phyloP scores from a whole-genome alignment of 2,329 filamentous ascomycete species.

The Pseudogymnoascus verrucosus region DNA sequence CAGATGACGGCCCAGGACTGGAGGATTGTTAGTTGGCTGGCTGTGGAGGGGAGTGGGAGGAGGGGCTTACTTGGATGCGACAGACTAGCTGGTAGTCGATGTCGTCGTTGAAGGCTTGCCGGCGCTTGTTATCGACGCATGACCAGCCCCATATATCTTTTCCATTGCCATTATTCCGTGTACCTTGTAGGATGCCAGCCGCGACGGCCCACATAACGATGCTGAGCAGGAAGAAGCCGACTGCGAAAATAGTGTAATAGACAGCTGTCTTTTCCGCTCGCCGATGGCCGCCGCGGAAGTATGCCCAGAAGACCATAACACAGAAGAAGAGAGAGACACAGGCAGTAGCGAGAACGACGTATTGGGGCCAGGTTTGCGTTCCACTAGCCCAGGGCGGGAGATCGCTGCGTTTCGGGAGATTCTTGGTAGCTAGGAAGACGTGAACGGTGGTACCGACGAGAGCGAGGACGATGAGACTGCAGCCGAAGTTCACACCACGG shows the following conservation, averaged over 20 bases:
- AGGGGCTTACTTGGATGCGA: slow-evolving; percentile 62
- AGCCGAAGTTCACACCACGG: slow-evolving; percentile 94
- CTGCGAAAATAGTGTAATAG: slow-evolving; percentile 92
- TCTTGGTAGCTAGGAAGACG: slow-evolving; percentile 84
- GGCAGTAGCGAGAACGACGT: slow-evolving; percentile 69
- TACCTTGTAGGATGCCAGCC: slow-evolving; percentile 74
- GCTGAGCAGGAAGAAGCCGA: slow-evolving; percentile 88
- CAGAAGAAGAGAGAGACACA: slow-evolving; percentile 75
- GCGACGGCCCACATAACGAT: slow-evolving; percentile 88
- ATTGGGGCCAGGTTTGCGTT: slow-evolving; percentile 84
- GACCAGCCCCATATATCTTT: slow-evolving; percentile 98
- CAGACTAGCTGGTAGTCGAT: slow-evolving; percentile 87
- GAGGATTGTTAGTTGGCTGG: slow-evolving; percentile 11
- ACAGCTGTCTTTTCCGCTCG: slow-evolving; percentile 87
- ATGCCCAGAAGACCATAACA: slow-evolving; percentile 71
- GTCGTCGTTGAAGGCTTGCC: slow-evolving; percentile 68
- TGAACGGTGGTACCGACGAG: slow-evolving; percentile 83
- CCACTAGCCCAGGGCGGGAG: slow-evolving; percentile 76
- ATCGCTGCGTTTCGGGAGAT: slow-evolving; percentile 65
- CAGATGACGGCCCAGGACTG: slow-evolving; percentile 94
- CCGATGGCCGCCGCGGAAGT: slow-evolving; percentile 80
- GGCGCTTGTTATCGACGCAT: slow-evolving; percentile 81
- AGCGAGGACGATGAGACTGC: slow-evolving; percentile 85
- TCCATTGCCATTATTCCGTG: slow-evolving; percentile 61
- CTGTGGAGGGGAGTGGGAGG: neutral